Conservation (phyloP, 495 filamentous ascomycete genomes). For the Pseudotulostoma volvatum region DNA sequence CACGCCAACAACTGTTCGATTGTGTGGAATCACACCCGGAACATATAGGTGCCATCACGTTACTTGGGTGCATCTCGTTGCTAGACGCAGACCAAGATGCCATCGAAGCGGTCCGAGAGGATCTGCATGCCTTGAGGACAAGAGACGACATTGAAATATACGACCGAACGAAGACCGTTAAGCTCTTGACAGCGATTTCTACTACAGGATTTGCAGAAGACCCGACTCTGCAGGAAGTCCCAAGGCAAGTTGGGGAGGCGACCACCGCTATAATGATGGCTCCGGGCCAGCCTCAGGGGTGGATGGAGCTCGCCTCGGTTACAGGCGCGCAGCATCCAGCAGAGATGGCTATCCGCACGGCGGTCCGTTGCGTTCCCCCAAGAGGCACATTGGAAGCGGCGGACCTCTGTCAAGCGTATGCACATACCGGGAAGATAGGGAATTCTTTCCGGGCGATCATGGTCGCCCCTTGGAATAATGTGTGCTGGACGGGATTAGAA, state of each 20-base stretch:
- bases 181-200: slow-evolving; percentile 41
- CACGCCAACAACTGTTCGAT: slow-evolving; percentile 65
- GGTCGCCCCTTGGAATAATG: slow-evolving; percentile 59
- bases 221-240: slow-evolving; percentile 18
- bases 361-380: slow-evolving; percentile 55
- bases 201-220: slow-evolving; percentile 22
- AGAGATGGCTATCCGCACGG: slow-evolving; percentile 67
- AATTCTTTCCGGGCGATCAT: slow-evolving; percentile 67
- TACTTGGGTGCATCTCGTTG: slow-evolving; percentile 69
- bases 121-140: slow-evolving; percentile 54
- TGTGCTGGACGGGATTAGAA: slow-evolving; percentile 43
- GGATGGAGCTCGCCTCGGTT: slow-evolving; percentile 51
- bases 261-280: slow-evolving; percentile 59
- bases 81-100: slow-evolving; percentile 64
- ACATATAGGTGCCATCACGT: slow-evolving; percentile 59
- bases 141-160: slow-evolving; percentile 35
- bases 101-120: slow-evolving; percentile 62
- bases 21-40: slow-evolving; percentile 52
- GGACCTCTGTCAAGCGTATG: slow-evolving; percentile 59
- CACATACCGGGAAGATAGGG: slow-evolving; percentile 49
- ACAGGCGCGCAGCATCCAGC: slow-evolving; percentile 42
- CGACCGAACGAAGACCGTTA: slow-evolving; percentile 35
- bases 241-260: slow-evolving; percentile 35
- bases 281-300: slow-evolving; percentile 58
- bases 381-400: slow-evolving; percentile 46